Conservation (phyloP, 2,329 filamentous ascomycete genomes). For the Gnomoniopsis smithogilvyi region DNA sequence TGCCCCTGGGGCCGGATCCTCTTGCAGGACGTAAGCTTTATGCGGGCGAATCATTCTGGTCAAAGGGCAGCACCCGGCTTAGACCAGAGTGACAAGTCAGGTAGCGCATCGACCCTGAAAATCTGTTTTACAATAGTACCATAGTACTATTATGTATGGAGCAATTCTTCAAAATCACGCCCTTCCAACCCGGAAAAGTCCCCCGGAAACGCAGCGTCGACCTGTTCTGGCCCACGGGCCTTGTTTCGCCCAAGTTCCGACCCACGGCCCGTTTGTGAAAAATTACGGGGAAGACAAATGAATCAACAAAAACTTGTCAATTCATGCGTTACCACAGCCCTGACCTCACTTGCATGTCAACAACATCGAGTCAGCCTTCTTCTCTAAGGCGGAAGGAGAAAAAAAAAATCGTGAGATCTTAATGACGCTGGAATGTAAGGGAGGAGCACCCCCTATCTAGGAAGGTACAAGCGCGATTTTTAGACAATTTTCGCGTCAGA, state of each 20-base stretch:
- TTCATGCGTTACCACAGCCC: not conserved
- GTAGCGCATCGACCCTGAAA: not conserved
- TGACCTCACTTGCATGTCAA: constrained; percentile 12
- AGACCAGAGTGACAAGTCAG: not conserved
- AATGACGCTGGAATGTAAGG: constrained; percentile 7
- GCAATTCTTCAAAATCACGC: not conserved
- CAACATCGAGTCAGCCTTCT: not conserved
- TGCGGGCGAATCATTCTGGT: not conserved
- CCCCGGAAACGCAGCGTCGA: constrained; percentile 1
- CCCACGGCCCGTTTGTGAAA: not conserved
- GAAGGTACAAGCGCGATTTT: not conserved
- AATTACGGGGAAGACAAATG: not conserved
- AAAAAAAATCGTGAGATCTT: not conserved
- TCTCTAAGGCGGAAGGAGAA: too few species aligned
- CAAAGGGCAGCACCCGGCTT: not conserved
- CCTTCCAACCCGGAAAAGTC: constrained; percentile 2
- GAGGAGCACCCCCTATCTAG: not conserved
- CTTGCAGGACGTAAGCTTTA: not conserved
- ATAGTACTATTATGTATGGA: not conserved
- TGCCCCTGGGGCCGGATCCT: not conserved
- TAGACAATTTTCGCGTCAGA: not conserved
- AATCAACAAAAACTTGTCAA: not conserved
- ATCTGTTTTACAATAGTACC: not conserved
- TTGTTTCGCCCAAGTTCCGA: constrained; percentile 20
- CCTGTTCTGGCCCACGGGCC: not conserved